These are phyloP conservation scores for Pseudogymnoascus sp. DNA, from an alignment of 2,329 filamentous ascomycete species.

Conservation along the genomic window DNA sequence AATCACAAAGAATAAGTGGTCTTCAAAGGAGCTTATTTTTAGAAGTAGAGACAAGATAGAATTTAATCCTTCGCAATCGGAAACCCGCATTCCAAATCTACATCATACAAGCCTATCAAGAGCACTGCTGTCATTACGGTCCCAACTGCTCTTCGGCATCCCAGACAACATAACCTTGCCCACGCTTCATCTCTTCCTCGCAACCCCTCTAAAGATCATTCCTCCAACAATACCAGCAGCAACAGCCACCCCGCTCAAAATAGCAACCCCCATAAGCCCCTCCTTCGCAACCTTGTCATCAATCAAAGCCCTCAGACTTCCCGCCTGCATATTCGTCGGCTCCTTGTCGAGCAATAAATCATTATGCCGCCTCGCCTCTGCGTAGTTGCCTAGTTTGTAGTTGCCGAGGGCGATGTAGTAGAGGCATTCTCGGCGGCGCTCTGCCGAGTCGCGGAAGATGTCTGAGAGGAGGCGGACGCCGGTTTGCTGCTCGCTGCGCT, in stretches of 20 bases:
- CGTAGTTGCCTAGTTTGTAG: conserved; percentile 97
- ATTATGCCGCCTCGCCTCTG: conserved; percentile 89
- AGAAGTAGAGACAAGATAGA: background rate
- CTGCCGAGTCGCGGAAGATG: conserved; percentile 89
- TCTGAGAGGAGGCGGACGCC: conserved; percentile 90
- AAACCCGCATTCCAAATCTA: background rate
- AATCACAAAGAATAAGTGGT: background rate
- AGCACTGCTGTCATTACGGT: conserved; percentile 2
- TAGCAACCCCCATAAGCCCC: conserved; percentile 87
- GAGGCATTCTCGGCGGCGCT: conserved; percentile 92
- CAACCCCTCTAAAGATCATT: conserved; percentile 71
- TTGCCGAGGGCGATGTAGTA: conserved; percentile 97
- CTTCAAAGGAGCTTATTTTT: background rate
- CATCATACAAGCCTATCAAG: conserved; percentile 2
- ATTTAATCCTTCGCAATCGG: background rate
- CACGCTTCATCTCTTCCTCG: conserved; percentile 42
- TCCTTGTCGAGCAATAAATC: conserved; percentile 87
- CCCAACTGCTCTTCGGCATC: background rate
- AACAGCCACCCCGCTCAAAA: conserved; percentile 86
- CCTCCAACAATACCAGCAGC: conserved; percentile 90
- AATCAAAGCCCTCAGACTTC: conserved; percentile 78
- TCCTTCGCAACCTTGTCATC: conserved; percentile 96
- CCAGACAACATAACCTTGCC: background rate
- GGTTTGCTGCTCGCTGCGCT: conserved; percentile 82
- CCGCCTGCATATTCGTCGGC: conserved; percentile 82